A percentile compares a stretch with the other conserved stretches of the same genome.
These are phyloP conservation scores for Gossypium davidsonii DNA, from an alignment of 441 rosid genomes.

Conservation along the genomic window DNA sequence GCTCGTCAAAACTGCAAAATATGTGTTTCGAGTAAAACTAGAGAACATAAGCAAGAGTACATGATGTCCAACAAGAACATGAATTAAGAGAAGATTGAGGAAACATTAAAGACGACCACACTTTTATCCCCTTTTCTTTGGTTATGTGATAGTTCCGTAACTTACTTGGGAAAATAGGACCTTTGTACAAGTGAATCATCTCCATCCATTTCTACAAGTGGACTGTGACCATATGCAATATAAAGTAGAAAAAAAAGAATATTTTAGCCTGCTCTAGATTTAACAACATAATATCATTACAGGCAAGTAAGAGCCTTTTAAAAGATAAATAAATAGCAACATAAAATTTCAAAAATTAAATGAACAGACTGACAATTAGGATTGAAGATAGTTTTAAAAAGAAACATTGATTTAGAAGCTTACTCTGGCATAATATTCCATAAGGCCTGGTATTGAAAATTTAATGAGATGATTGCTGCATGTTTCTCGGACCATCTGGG, in stretches of 20 bases:
- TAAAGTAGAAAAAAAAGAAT: background rate
- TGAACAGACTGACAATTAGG: conserved; percentile 1
- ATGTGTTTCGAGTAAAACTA: conserved; percentile 14
- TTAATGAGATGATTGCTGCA: conserved; percentile 53
- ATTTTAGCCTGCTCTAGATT: background rate
- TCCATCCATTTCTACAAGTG: conserved; percentile 35
- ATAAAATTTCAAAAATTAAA: conserved; percentile 10
- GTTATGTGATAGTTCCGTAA: background rate
- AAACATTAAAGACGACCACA: background rate
- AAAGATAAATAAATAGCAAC: background rate
- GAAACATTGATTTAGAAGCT: conserved; percentile 30
- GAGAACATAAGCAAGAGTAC: background rate
- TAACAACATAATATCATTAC: background rate
- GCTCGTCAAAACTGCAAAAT: conserved; percentile 68
- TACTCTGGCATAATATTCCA: conserved; percentile 52
- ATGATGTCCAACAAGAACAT: background rate
- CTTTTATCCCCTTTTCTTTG: background rate
- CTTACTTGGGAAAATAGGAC: conserved; percentile 77
- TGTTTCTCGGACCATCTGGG: conserved; percentile 63
- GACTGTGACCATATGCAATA: conserved; percentile 38
- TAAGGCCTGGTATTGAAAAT: conserved; percentile 53
- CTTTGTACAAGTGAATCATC: conserved; percentile 33
- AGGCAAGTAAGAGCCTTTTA: background rate
- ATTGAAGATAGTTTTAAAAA: background rate
- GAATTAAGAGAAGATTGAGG: background rate